These are phyloP conservation scores for Colletotrichum sojae DNA, from an alignment of 2,329 filamentous ascomycete species.

Conservation along the genomic window DNA sequence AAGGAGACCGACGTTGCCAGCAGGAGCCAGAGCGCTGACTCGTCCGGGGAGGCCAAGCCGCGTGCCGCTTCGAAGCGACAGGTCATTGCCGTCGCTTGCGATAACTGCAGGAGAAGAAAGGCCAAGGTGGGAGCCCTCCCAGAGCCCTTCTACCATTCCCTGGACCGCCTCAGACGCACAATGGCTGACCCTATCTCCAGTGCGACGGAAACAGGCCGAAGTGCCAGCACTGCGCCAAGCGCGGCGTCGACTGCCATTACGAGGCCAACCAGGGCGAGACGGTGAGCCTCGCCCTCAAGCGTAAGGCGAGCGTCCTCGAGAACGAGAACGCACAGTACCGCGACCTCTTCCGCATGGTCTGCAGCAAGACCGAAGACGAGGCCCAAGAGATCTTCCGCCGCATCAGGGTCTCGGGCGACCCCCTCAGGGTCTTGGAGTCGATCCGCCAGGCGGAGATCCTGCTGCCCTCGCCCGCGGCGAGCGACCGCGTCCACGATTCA, in stretches of 20 bases:
- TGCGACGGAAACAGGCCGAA: conserved; percentile 37
- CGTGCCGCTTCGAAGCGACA: conserved; percentile 30
- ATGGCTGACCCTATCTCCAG: conserved; percentile 6
- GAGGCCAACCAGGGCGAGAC: conserved; percentile 39
- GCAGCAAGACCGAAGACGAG: conserved; percentile 41
- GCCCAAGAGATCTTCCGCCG: conserved; percentile 43
- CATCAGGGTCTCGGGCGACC: conserved; percentile 37
- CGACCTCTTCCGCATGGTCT: conserved; percentile 42
- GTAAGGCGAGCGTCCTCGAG: conserved; percentile 39
- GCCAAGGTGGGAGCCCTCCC: conserved; percentile 29
- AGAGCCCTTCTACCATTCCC: background rate
- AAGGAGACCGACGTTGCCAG: background rate
- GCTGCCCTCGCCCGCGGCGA: conserved; percentile 30
- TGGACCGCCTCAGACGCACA: background rate
- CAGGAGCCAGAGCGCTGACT: conserved; percentile 33
- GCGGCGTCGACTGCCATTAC: conserved; percentile 35
- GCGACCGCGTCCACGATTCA: conserved; percentile 25
- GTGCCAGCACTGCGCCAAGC: conserved; percentile 37
- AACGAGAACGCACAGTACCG: conserved; percentile 39
- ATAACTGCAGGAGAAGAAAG: conserved; percentile 36
- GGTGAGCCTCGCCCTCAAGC: conserved; percentile 42
- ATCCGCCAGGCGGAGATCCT: conserved; percentile 43
- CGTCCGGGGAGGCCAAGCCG: conserved; percentile 24
- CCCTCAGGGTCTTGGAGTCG: conserved; percentile 39
- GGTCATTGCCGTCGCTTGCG: conserved; percentile 38